A percentile compares a stretch with the other conserved stretches of the same genome.
phyloP scores from a whole-genome alignment of 768 basidiomycete species.

The Termitomyces sp. region DNA sequence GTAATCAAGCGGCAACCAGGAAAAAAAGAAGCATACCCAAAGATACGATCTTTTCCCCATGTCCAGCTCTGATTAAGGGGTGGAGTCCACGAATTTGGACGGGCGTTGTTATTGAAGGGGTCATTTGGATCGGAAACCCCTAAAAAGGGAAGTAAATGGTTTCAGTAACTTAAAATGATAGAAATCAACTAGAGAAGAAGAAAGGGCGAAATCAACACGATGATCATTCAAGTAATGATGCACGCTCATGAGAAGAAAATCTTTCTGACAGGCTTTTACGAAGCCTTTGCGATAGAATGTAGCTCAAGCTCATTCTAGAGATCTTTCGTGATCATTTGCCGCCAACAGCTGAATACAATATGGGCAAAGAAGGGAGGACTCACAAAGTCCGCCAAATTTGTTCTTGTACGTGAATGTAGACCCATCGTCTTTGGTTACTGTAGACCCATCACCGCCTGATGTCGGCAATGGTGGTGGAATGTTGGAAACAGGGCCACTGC shows the following conservation, averaged over 20 bases:
- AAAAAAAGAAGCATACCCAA: slow-evolving; percentile 40
- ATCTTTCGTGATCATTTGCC: neutral
- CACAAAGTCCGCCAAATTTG: slow-evolving; percentile 69
- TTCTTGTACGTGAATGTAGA: slow-evolving; percentile 73
- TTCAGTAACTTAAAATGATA: neutral
- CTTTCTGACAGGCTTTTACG: neutral
- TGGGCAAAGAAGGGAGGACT: slow-evolving; percentile 22
- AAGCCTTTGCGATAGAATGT: neutral
- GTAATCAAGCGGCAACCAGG: neutral
- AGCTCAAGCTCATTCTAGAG: neutral
- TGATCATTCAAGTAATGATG: neutral
- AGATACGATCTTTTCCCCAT: slow-evolving; percentile 55
- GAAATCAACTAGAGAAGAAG: neutral
- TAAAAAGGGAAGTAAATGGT: slow-evolving; percentile 17
- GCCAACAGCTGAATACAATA: neutral
- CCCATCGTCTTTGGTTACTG: slow-evolving; percentile 60
- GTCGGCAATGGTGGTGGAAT: slow-evolving; percentile 18
- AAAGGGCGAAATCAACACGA: neutral
- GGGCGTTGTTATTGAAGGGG: slow-evolving; percentile 72
- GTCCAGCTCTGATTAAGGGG: slow-evolving; percentile 72
- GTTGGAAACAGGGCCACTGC: slow-evolving; percentile 6
- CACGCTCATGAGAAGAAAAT: neutral
- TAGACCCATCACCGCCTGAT: slow-evolving; percentile 66
- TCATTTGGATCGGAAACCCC: slow-evolving; percentile 64
- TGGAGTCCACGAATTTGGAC: slow-evolving; percentile 75